phyloP scores from a whole-genome alignment of 1,139 yeast genomes.

The Yamadazyma triangularis region DNA sequence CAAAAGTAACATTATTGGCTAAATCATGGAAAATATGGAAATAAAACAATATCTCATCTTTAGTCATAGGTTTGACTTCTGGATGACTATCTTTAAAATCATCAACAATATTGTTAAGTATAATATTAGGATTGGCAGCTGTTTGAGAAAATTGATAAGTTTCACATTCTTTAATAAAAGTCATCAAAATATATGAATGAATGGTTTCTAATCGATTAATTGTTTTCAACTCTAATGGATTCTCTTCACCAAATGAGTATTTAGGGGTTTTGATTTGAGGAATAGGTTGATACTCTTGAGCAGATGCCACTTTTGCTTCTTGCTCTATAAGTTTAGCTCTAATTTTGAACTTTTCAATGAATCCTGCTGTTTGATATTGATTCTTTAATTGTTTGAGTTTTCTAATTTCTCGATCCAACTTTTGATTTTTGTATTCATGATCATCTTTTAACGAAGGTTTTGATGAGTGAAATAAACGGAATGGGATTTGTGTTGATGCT shows the following conservation, averaged over 20 bases:
- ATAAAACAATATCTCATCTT: conserved; percentile 24
- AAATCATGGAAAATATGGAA: conserved; percentile 29
- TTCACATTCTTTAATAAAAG: conserved; percentile 23
- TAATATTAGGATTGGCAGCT: conserved; percentile 16
- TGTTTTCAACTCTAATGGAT: background rate
- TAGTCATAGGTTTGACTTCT: conserved; percentile 16
- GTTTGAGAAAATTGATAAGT: conserved; percentile 9
- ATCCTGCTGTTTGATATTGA: conserved; percentile 20
- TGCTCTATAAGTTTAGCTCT: conserved; percentile 22
- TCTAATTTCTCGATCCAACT: conserved; percentile 17
- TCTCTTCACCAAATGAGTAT: conserved; percentile 11
- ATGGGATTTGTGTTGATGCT: no score
- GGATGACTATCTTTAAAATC: conserved; percentile 20
- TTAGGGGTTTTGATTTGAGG: conserved; percentile 19
- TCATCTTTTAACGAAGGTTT: background rate
- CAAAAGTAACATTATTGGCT: conserved; percentile 24
- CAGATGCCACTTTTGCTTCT: conserved; percentile 20
- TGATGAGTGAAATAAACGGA: background rate
- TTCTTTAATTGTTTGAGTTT: conserved; percentile 21
- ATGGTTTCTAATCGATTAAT: background rate
- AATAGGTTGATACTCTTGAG: conserved; percentile 16
- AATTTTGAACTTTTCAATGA: conserved; percentile 22
- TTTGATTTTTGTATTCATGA: conserved; percentile 1
- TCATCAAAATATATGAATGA: background rate
- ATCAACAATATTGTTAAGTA: conserved; percentile 11